These are phyloP conservation scores for Barbatosphaeria neglecta DNA, from an alignment of 495 filamentous ascomycete genomes.

Conservation along the genomic window DNA sequence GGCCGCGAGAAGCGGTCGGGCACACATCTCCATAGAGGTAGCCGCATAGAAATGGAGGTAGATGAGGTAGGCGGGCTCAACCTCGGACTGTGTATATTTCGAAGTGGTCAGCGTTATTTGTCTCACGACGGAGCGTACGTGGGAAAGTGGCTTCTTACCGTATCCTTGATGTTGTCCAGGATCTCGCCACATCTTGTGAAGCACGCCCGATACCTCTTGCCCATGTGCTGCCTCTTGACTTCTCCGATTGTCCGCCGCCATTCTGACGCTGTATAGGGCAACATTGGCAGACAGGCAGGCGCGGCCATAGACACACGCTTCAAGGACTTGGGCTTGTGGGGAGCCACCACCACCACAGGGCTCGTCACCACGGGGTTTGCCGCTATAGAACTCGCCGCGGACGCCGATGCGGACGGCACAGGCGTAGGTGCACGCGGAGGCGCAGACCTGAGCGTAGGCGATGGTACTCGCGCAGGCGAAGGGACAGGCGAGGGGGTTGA, in stretches of 20 bases:
- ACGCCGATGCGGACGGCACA: neutral
- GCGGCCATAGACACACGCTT: neutral
- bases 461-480: neutral
- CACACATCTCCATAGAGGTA: constrained; percentile 38
- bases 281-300: constrained; percentile 4
- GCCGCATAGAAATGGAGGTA: constrained; percentile 45
- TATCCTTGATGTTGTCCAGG: constrained; percentile 29
- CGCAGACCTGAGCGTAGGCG: neutral
- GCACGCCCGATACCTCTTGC: constrained; percentile 33
- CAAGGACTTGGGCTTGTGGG: neutral
- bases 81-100: constrained; percentile 12
- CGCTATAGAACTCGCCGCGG: neutral
- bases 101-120: neutral
- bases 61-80: constrained; percentile 38
- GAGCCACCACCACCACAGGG: too few species aligned
- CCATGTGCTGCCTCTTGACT: constrained; percentile 32
- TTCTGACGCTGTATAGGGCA: constrained; percentile 21
- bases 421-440: neutral
- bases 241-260: constrained; percentile 33
- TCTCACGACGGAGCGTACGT: too few species aligned
- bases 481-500: neutral
- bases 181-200: constrained; percentile 34
- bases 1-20: constrained; percentile 30
- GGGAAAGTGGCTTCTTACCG: neutral
- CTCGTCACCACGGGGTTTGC: neutral